Evolutionary conservation across 352 stramenopile genomes (phyloP), one percentile per base, ranked within the genome.

Genomic region (Pythium coloratum): DNA sequence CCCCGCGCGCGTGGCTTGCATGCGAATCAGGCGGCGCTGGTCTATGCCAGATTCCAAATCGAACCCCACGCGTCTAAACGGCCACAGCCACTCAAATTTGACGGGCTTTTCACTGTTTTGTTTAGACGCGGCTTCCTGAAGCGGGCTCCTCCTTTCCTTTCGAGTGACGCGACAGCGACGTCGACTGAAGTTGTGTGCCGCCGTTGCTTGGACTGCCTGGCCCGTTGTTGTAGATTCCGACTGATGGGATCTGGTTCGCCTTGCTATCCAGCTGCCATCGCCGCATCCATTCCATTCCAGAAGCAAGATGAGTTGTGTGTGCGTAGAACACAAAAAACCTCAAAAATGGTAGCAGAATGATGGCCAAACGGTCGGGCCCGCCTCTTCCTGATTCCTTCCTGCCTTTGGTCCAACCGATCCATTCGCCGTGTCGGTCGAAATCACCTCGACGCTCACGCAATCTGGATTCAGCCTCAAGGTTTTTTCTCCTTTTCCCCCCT

Each of bases 251-350:
- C 64, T 67, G 65, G 62, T 71, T 71, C 65, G 20, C 30, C 44
- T 12, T 20, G 28, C n/a, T 59, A 49, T 36, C 44, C 46, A 56
- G 59, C 38, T 55, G 61, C 60, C 49, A 59, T 28, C 30, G 33
- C 53, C 36, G 33, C 49, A 54, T 30, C 64, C 64, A 64, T 44
- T 60, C 61, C 38, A 60, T 32, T 12, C 18, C n/a, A 18, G 32
- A 61, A 36, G 62, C 30, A 61, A 62, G 53, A 69, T 69, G 62
- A 63, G 62, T 63, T 63, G 53, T 30, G 32, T 30, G 38, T 42
- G 30, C 14, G 47, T 12, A 13, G 20, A 53, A 24, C 34, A 8
- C 32, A 30, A 64, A 59, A 71, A 71, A 71, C 65, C 65, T 71
- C 58, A 60, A 18, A 30, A 30, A 30, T 7, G 0, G 26, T 47